phyloP scores from a whole-genome alignment of 176 grass and related monocot species.

The Eremochloa ophiuroides region DNA sequence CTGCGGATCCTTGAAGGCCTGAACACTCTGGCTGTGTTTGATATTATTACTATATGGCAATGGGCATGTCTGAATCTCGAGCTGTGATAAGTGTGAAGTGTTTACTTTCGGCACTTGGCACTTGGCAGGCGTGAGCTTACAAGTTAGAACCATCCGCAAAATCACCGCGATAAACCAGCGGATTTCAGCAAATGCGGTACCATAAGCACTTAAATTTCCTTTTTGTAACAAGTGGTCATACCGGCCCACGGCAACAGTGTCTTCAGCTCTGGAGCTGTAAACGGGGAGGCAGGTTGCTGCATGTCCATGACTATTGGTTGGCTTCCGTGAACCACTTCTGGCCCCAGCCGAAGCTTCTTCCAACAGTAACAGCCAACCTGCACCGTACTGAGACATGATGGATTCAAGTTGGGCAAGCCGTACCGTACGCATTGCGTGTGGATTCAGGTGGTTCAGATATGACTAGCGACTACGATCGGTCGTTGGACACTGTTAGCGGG shows the following conservation, averaged over 20 bases:
- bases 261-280: background rate
- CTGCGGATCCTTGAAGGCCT: constrained; percentile 9
- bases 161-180: background rate
- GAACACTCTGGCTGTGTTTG: background rate
- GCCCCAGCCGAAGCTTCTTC: background rate
- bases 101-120: background rate
- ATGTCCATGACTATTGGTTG: constrained; percentile 11
- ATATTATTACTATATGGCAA: background rate
- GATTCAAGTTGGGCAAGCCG: background rate
- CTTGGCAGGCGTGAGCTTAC: background rate
- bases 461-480: background rate
- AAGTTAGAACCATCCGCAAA: background rate
- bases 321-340: background rate
- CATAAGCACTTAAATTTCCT: background rate
- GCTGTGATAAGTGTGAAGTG: background rate
- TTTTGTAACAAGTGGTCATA: background rate
- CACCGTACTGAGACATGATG: background rate
- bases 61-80: constrained; percentile 12
- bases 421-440: constrained; percentile 16
- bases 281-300: constrained; percentile 12
- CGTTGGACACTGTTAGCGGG: background rate
- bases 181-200: background rate
- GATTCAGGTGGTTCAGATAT: background rate
- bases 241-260: background rate
- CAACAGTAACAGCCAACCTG: background rate